phyloP scores from a whole-genome alignment of 2,329 filamentous ascomycete genomes.

The Colletotrichum truncatum region DNA sequence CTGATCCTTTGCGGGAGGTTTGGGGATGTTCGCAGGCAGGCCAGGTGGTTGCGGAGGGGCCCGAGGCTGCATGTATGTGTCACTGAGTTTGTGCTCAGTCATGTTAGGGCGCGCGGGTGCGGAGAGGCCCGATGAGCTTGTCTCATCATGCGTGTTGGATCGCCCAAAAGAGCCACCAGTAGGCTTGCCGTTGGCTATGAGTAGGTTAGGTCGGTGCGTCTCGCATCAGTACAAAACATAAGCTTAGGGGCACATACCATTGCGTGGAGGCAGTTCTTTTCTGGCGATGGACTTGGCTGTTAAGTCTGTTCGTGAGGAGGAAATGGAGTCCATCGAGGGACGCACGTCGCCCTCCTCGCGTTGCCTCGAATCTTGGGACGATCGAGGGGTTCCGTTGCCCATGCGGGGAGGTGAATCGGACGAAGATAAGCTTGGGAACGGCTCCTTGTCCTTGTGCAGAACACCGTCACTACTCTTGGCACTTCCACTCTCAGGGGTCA shows the following conservation, averaged over 20 bases:
- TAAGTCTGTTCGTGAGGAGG: conserved; percentile 49
- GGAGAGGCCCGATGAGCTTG: conserved; percentile 23
- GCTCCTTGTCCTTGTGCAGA: conserved; percentile 48
- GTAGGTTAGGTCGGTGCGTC: conserved; percentile 32
- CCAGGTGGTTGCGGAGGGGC: conserved; percentile 63
- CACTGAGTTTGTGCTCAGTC: conserved; percentile 53
- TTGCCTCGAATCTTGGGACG: conserved; percentile 67
- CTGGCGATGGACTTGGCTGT: conserved; percentile 63
- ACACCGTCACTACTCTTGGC: conserved; percentile 45
- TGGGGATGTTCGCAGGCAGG: conserved; percentile 42
- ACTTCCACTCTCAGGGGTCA: conserved; percentile 47
- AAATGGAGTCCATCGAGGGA: conserved; percentile 52
- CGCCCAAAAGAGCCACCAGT: conserved; percentile 28
- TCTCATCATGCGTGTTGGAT: conserved; percentile 36
- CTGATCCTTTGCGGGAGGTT: conserved; percentile 57
- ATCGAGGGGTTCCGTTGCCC: conserved; percentile 53
- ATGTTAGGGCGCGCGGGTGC: conserved; percentile 38
- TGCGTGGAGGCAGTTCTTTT: conserved; percentile 69
- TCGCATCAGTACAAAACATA: conserved; percentile 30
- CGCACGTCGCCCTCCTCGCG: conserved; percentile 63
- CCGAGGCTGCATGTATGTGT: conserved; percentile 67
- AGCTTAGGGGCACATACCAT: conserved; percentile 47
- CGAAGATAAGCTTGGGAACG: conserved; percentile 22
- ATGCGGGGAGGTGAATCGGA: conserved; percentile 45
- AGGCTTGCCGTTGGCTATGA: conserved; percentile 47